phyloP scores from a whole-genome alignment of 2,329 filamentous ascomycete genomes.

The Fusarium longipes region DNA sequence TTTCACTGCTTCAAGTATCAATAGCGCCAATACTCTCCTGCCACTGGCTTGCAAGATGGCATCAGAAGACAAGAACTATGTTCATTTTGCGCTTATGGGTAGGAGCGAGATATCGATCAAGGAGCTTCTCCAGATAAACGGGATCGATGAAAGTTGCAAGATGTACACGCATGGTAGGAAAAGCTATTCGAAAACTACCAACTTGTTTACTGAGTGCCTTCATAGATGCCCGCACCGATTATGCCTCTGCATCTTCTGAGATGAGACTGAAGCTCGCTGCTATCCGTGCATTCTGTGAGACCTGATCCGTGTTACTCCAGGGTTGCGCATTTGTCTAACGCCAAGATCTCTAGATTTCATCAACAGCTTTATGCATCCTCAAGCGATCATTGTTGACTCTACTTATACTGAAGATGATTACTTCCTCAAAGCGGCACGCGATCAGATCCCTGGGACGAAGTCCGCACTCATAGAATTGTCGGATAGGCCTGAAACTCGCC shows the following conservation, averaged over 20 bases:
- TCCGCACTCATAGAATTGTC: conserved; percentile 82
- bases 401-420: conserved; percentile 73
- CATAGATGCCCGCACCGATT: conserved; percentile 81
- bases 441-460: conserved; percentile 62
- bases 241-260: conserved; percentile 75
- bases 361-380: conserved; percentile 78
- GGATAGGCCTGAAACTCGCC: conserved; percentile 66
- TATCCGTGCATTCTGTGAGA: conserved; percentile 70
- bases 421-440: conserved; percentile 70
- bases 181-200: not conserved
- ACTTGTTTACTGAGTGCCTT: conserved; percentile 30
- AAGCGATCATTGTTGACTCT: conserved; percentile 79
- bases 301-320: conserved; percentile 5
- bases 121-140: conserved; percentile 80
- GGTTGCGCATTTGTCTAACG: conserved; percentile 17
- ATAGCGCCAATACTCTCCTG: conserved; percentile 77
- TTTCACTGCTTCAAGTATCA: conserved; percentile 80
- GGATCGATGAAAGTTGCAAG: conserved; percentile 76
- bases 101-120: conserved; percentile 75
- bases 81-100: conserved; percentile 86
- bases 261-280: conserved; percentile 74
- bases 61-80: conserved; percentile 71
- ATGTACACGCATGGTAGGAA: conserved; percentile 68
- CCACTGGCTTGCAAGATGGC: conserved; percentile 92
- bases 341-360: conserved; percentile 67